Evolutionary conservation across 1,139 yeast species (phyloP).

Genomic region (Yamadazyma siamensis): DNA sequence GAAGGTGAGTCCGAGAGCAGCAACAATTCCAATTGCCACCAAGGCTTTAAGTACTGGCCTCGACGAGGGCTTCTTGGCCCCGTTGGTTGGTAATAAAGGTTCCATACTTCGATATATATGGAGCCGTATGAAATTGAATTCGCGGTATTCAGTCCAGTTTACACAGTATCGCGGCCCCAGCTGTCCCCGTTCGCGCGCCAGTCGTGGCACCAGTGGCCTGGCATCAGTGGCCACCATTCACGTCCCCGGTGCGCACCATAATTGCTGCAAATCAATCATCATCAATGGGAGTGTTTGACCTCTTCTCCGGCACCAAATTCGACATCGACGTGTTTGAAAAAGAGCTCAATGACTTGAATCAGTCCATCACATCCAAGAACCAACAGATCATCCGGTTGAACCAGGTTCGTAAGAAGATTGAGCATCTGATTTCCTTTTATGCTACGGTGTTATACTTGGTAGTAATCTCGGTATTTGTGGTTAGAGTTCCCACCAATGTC

Average conservation of each 20-base stretch:
- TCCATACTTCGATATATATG: no score
- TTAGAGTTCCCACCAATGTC: conserved; percentile 18
- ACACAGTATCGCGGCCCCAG: no score
- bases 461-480: conserved; percentile 24
- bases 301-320: conserved; percentile 37
- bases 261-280: no score
- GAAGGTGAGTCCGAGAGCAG: background rate
- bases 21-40: conserved; percentile 2
- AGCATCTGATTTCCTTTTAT: conserved; percentile 20
- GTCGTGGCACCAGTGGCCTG: no score
- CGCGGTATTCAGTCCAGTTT: no score
- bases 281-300: conserved; percentile 28
- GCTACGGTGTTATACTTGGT: conserved; percentile 29
- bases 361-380: conserved; percentile 23
- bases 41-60: conserved; percentile 1
- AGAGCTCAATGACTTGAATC: conserved; percentile 43
- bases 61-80: background rate
- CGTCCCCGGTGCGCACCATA: no score
- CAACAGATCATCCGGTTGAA: conserved; percentile 17
- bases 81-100: conserved; percentile 7
- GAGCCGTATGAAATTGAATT: no score
- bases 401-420: conserved; percentile 10
- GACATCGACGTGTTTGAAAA: conserved; percentile 51
- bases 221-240: no score
- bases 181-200: no score